phyloP scores from a whole-genome alignment of 192 early-diverging fungal genomes.

The Coemansia reversa region DNA sequence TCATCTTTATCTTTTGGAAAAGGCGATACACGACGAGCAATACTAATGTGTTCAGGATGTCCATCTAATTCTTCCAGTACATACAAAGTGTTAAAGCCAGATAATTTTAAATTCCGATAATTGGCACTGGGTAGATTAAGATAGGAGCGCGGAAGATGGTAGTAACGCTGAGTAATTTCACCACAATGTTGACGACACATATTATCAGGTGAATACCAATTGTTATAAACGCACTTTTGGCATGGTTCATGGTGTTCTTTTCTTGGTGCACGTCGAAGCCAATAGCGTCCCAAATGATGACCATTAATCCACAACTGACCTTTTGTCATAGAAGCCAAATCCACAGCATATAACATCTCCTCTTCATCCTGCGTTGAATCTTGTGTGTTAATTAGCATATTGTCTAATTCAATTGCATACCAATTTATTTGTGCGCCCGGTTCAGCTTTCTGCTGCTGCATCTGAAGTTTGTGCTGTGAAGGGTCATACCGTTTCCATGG shows the following conservation, averaged over 20 bases:
- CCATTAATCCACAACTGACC: constrained; percentile 46
- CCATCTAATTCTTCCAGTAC: constrained; percentile 44
- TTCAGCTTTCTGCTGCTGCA: background rate
- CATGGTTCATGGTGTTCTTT: constrained; percentile 21
- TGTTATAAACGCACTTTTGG: constrained; percentile 32
- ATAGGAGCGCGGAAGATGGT: constrained; percentile 43
- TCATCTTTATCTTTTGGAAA: background rate
- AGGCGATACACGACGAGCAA: constrained; percentile 23
- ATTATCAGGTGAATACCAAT: constrained; percentile 34
- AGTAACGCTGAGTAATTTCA: constrained; percentile 46
- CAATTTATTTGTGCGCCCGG: constrained; percentile 15
- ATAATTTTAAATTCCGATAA: background rate
- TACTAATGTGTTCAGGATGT: constrained; percentile 19
- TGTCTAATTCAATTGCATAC: constrained; percentile 35
- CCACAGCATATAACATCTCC: constrained; percentile 23
- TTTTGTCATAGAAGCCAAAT: constrained; percentile 51
- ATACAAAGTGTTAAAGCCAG: constrained; percentile 12
- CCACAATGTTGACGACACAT: constrained; percentile 41
- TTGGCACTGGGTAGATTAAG: constrained; percentile 12
- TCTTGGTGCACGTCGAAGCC: constrained; percentile 30
- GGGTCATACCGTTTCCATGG: background rate
- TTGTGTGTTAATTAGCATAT: constrained; percentile 12
- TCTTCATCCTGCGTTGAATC: background rate
- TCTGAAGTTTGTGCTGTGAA: background rate
- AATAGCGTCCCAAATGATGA: constrained; percentile 51